Base-by-base conservation (phyloP, 2,329 filamentous ascomycete species). In the Colletotrichum echinochloae region DNA sequence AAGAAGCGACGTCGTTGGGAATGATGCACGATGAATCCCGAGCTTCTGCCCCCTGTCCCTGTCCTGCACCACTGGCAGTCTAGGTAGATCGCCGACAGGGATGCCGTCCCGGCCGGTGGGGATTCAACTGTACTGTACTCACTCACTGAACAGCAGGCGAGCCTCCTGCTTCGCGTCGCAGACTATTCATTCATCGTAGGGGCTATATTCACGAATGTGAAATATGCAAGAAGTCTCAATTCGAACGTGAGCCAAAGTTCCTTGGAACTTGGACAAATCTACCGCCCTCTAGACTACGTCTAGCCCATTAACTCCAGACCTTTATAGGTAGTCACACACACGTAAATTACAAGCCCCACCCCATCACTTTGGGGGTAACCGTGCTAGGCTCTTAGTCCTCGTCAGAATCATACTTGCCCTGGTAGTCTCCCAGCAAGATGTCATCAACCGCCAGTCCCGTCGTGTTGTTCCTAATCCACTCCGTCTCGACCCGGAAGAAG, bases 401-500 rank as follows among this genome's bases (percentile, higher is more conserved):
- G 46, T 71, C 68, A 63, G 68, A 71, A 59, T 71, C 88, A 68
- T 84, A 81, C 77, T 91, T 92, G 71, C 87, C 88, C 73, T 86
- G 87, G 77, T 91, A 92, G 76, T 95, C 91, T 16, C 91, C 91
- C 41, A 97, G 84, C 60, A 95, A 82, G 64, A 97, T 90, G 78
- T 95, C 92, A 75, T 94, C 91, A 78, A 88, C 75, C 77, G 86
- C 78, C 80, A 90, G 73, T 79, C 90, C 80, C 80, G 79, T 78
- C 23, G 81, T 79, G 18, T 82, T 83, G 74, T 81, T 87, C 82
- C 90, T 85, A 81, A 94, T 88, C 92, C 93, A 97, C 83, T 99
- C 96, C 28, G 94, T 95, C 85, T 99, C 96, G 49, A 97, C 91
- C 12, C 96, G 89, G 82, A 98, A 94, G 81, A 98, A 98, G 67